These are phyloP conservation scores for Phialophora tarda DNA, from an alignment of 2,329 filamentous ascomycete genomes.

Conservation along the genomic window DNA sequence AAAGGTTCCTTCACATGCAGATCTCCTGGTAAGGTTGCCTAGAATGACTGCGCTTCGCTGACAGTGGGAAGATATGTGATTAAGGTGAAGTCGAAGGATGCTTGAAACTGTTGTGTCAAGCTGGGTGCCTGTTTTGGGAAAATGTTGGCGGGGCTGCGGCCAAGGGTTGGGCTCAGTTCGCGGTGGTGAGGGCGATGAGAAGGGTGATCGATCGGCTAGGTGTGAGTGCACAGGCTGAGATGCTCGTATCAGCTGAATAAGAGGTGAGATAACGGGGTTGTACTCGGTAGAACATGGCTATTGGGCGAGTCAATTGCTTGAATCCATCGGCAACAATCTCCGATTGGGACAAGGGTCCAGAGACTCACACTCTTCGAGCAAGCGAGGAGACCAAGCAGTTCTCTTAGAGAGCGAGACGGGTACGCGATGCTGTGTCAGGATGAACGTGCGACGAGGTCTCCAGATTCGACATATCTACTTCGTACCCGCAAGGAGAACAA, in stretches of 20 bases:
- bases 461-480: neutral
- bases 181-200: neutral
- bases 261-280: neutral
- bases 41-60: neutral
- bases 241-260: slow-evolving; percentile 5
- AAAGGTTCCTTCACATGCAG: neutral
- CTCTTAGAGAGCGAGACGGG: neutral
- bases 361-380: neutral
- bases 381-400: neutral
- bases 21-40: too few species aligned
- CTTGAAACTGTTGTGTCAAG: neutral
- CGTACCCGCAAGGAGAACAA: neutral
- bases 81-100: neutral
- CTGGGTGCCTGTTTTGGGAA: neutral
- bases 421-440: neutral
- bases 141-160: neutral
- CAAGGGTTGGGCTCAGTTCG: neutral
- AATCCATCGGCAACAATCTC: neutral
- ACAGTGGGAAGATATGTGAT: neutral
- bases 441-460: neutral
- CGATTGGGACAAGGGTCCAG: neutral
- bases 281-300: neutral
- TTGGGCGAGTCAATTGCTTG: neutral
- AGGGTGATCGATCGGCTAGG: neutral
- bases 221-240: neutral